Evolutionary conservation across 2,329 filamentous ascomycete genomes (phyloP).

Genomic region (Aureobasidium sp.): DNA sequence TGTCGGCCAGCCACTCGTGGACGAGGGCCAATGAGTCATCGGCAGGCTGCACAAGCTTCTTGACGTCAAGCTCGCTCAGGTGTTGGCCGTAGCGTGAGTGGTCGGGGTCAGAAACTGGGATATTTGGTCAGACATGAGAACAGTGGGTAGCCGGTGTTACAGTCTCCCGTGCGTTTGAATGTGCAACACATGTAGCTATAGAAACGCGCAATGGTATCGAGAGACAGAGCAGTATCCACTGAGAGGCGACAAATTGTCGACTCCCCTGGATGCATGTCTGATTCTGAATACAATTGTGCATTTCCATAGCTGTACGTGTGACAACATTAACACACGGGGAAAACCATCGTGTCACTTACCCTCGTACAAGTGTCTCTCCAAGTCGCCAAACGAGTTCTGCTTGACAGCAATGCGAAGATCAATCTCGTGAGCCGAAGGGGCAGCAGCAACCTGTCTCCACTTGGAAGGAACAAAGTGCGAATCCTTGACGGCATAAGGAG

Average conservation of each 20-base stretch:
- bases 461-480: constrained; percentile 42
- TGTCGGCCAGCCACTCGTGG: constrained; percentile 47
- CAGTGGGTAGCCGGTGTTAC: neutral
- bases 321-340: too few species aligned
- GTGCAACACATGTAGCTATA: neutral
- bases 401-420: constrained; percentile 50
- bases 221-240: neutral
- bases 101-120: constrained; percentile 42
- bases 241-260: neutral
- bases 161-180: neutral
- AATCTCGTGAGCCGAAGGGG: constrained; percentile 41
- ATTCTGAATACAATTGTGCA: neutral
- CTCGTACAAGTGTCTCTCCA: constrained; percentile 48
- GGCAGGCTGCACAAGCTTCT: constrained; percentile 44
- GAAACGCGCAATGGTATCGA: neutral
- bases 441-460: constrained; percentile 42
- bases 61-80: constrained; percentile 43
- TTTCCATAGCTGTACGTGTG: neutral
- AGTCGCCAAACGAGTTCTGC: constrained; percentile 46
- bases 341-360: constrained; percentile 29
- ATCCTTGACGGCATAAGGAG: constrained; percentile 47
- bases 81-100: constrained; percentile 47
- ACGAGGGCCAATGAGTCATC: constrained; percentile 44
- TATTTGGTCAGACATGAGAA: neutral
- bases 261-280: neutral